A percentile compares a stretch with the other conserved stretches of the same genome.
Evolutionary conservation across 2,329 filamentous ascomycete genomes (phyloP).

Genomic region (Gnomoniopsis sp.): DNA sequence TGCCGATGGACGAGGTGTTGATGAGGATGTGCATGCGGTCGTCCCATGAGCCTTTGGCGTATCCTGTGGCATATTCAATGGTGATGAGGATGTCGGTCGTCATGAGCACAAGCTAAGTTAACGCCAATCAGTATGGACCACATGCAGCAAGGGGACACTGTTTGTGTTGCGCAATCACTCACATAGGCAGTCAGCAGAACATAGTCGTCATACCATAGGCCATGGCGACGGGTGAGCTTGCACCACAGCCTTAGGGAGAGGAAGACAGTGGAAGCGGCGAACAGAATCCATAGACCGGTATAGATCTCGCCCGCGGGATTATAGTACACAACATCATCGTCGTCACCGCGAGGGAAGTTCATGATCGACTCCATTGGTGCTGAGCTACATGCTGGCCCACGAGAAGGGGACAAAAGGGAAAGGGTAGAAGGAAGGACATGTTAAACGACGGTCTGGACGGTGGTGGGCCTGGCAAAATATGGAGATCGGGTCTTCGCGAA

Average conservation of each 20-base stretch:
- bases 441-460: background rate
- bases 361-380: constrained; percentile 11
- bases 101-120: constrained; percentile 36
- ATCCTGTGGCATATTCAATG: constrained; percentile 45
- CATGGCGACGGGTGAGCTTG: constrained; percentile 32
- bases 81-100: constrained; percentile 43
- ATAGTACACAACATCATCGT: constrained; percentile 13
- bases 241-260: constrained; percentile 31
- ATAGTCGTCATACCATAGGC: constrained; percentile 37
- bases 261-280: constrained; percentile 28
- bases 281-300: constrained; percentile 31
- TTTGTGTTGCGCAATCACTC: constrained; percentile 16
- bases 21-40: constrained; percentile 52
- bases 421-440: background rate
- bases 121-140: background rate
- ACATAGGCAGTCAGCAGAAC: constrained; percentile 35
- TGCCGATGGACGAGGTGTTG: constrained; percentile 37
- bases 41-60: constrained; percentile 44
- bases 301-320: constrained; percentile 26
- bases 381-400: constrained; percentile 5
- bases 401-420: background rate
- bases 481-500: background rate
- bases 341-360: constrained; percentile 3
- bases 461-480: background rate
- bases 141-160: background rate